Percentiles rank a stretch among this genome's conserved stretches.
phyloP scores from a whole-genome alignment of 2,329 filamentous ascomycete species.

The Colletotrichum costaricense region DNA sequence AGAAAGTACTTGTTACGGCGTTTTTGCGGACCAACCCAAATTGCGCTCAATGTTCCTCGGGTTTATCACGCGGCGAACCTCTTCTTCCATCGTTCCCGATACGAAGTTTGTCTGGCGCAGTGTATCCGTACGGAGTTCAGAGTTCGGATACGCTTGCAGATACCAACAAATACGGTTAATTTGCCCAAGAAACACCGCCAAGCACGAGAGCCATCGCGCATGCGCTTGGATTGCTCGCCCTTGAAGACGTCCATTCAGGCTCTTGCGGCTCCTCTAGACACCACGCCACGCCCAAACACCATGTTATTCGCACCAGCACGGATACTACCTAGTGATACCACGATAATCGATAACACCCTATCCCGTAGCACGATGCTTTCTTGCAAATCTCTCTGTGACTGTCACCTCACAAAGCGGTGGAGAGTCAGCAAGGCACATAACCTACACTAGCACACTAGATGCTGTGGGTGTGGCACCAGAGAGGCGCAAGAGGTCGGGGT shows the following conservation, averaged over 20 bases:
- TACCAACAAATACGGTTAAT: too few species aligned
- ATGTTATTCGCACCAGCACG: neutral
- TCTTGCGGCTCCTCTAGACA: slow-evolving; percentile 1
- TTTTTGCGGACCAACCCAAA: neutral
- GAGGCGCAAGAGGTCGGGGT: slow-evolving; percentile 16
- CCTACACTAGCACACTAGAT: neutral
- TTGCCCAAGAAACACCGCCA: neutral
- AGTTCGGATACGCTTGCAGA: too few species aligned
- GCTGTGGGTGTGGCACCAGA: slow-evolving; percentile 3
- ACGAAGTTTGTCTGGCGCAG: neutral
- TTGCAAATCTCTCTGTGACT: neutral
- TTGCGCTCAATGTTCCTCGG: slow-evolving; percentile 7
- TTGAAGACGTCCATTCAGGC: neutral
- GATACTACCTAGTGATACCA: neutral
- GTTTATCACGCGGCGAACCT: neutral
- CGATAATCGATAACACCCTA: neutral
- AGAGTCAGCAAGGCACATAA: neutral
- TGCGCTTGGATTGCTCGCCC: neutral
- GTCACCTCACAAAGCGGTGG: slow-evolving; percentile 13
- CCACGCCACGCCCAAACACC: neutral
- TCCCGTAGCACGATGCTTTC: slow-evolving; percentile 4
- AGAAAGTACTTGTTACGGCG: neutral
- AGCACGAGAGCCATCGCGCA: neutral
- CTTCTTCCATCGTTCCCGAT: slow-evolving; percentile 7
- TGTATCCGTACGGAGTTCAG: too few species aligned